Conservation (phyloP, 768 basidiomycete species). For the Lactarius akahatsu region DNA sequence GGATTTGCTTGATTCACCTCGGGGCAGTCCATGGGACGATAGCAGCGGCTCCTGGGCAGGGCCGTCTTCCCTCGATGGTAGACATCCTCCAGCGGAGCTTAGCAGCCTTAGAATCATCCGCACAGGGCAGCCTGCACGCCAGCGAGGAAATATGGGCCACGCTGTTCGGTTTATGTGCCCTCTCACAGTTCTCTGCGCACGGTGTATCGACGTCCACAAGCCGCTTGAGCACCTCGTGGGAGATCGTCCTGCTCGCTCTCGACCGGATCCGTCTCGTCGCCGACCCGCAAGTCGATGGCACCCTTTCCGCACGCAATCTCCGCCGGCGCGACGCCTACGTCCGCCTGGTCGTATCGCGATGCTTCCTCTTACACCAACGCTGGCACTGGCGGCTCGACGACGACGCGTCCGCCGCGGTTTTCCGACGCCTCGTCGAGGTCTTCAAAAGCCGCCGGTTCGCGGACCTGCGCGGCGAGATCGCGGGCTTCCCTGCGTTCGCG, state of each 20-base stretch:
- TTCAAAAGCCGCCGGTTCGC: slow-evolving; percentile 77
- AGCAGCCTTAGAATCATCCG: slow-evolving; percentile 29
- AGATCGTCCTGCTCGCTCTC: slow-evolving; percentile 56
- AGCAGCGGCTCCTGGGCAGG: slow-evolving; percentile 21
- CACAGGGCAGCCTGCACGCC: slow-evolving; percentile 38
- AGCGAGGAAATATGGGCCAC: slow-evolving; percentile 75
- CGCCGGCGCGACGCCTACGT: slow-evolving; percentile 70
- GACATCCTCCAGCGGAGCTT: slow-evolving; percentile 39
- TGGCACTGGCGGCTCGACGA: slow-evolving; percentile 76
- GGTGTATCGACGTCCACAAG: slow-evolving; percentile 45
- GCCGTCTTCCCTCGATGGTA: slow-evolving; percentile 46
- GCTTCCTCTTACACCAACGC: slow-evolving; percentile 65
- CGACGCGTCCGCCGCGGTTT: slow-evolving; percentile 52
- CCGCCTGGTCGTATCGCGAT: slow-evolving; percentile 64
- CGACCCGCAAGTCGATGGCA: slow-evolving; percentile 45
- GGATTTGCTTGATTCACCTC: slow-evolving; percentile 69
- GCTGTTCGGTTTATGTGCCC: slow-evolving; percentile 64
- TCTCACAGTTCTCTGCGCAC: slow-evolving; percentile 74
- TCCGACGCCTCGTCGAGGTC: slow-evolving; percentile 65
- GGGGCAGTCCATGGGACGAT: slow-evolving; percentile 26
- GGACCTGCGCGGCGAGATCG: slow-evolving; percentile 58
- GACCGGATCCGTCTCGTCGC: slow-evolving; percentile 56
- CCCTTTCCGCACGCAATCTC: slow-evolving; percentile 40
- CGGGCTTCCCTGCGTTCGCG: slow-evolving; percentile 75
- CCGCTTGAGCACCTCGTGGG: slow-evolving; percentile 62